Evolutionary conservation across 345 rosid genomes (phyloP), one percentile per base, ranked within the genome.

Genomic region (Stellera chamaejasme): DNA sequence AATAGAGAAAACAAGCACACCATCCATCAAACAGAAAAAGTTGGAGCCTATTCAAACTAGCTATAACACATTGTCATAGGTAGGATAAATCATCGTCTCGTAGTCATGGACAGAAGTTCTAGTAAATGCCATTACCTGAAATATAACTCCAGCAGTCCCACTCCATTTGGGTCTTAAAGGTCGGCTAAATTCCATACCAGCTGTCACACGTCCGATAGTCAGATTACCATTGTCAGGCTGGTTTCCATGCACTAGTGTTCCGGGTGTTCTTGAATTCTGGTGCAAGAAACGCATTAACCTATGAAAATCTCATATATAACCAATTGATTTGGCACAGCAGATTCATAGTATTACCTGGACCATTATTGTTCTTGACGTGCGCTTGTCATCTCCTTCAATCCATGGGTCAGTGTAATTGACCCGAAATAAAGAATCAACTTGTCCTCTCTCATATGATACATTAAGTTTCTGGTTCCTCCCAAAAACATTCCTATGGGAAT

Each of bases 121-220:
- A 32, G 9, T 8, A 32, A 32, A 32, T 5, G 39, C 39, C 6
- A 58, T 49, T 68, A 93, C 97, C 97, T 89, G 97, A 77, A 89
- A 87, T 65, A 82, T 68, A 66, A 93, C 74, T 48, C 97, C 88
- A 19, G 79, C 81, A 27, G 90, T 87, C 72, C 92, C 97, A 67
- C 84, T 87, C 97, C 96, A 90, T 75, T 90, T 93, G 56, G 97
- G 99, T 74, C 97, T 80, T 58, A 93, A 74, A 56, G 97, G 97
- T 62, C 90, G 82, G 64, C 95, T 87, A 72, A 78, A 93, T 72
- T 89, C 96, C 16, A 85, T 12, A 66, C 96, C 85, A 43, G 96
- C 89, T 53, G 88, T 80, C 46, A 90, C 87, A 55, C 87, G 82
- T 53, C 77, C 95, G 65, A 93, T 87, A 14, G 96, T 84, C 60